Conservation (phyloP, 2,329 filamentous ascomycete genomes). For the Clonostachys byssicola region DNA sequence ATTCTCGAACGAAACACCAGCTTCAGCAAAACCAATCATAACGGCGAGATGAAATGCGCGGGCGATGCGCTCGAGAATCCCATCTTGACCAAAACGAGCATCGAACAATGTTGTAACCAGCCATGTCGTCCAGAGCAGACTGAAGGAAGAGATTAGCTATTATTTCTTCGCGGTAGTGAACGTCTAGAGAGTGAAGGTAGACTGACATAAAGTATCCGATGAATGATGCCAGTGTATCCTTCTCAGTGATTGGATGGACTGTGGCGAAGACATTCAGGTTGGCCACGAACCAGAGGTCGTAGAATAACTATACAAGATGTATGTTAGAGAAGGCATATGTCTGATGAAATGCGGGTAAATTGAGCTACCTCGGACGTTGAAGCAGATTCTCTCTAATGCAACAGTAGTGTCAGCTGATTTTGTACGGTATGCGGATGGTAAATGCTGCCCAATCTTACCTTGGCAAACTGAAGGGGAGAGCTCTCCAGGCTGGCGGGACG, state of each 20-base stretch:
- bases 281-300: conserved; percentile 41
- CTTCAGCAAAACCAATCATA: conserved; percentile 61
- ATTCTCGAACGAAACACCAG: conserved; percentile 40
- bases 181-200: too few species aligned
- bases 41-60: conserved; percentile 58
- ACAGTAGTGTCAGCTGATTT: background rate
- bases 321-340: conserved; percentile 10
- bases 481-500: background rate
- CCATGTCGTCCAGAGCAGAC: conserved; percentile 69
- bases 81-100: conserved; percentile 61
- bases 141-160: conserved; percentile 4
- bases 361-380: background rate
- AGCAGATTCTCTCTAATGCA: background rate
- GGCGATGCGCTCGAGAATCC: conserved; percentile 54
- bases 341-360: too few species aligned
- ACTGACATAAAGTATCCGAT: conserved; percentile 21
- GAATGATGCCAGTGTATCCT: conserved; percentile 22
- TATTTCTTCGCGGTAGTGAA: too few species aligned
- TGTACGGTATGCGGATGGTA: background rate
- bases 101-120: conserved; percentile 60
- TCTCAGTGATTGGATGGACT: conserved; percentile 21
- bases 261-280: conserved; percentile 57
- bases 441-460: background rate
- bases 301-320: conserved; percentile 29
- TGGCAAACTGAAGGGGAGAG: background rate